Evolutionary conservation across 2,329 filamentous ascomycete genomes (phyloP), one percentile per base, ranked within the genome.

Genomic region (Lachnellula subtilissima): DNA sequence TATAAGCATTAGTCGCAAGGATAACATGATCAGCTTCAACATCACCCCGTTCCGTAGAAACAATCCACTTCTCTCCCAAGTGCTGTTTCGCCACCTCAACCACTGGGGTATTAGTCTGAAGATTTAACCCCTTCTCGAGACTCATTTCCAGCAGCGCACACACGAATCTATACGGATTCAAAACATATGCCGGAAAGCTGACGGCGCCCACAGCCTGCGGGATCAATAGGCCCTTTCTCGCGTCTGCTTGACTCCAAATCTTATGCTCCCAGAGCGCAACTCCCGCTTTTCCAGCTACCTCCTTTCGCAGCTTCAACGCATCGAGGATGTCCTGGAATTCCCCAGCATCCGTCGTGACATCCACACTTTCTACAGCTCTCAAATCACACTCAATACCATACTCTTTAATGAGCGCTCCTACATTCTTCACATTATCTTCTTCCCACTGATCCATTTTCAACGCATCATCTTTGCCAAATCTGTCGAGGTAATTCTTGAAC

Each of bases 1-100:
- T 77, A 64, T 80, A 81, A 22, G 71, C 78, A 57, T 81, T 81
- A 12, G 78, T 81, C 4, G 78, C 78, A 39, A 81, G 67, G 9
- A 81, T 71, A n/a, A 81, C 73, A 37, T 71, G 72, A 15, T 64
- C 63, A 0, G 76, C 72, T 3, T 28, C 48, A 15, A 81, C 71
- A 0, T 55, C 61, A 3, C 78, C 79, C 5, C 76, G 70, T 2
- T 77, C 80, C 36, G 68, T 55, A 2, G 78, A 67, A 7, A 56
- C 50, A 11, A 54, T 53, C 72, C 74, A 78, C 2, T 19, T 56
- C n/a, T 55, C 57, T 1, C 60, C 46, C 61, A 19, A 36, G 7
- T 62, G 65, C 14, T 61, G 52, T 40, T 61, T 60, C 35, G 52
- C 50, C 32, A 36, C 15, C 70, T 59, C 53, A 2, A 71, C 56